Evolutionary conservation across 2,329 filamentous ascomycete species (phyloP).

Genomic region (Fusarium citri): DNA sequence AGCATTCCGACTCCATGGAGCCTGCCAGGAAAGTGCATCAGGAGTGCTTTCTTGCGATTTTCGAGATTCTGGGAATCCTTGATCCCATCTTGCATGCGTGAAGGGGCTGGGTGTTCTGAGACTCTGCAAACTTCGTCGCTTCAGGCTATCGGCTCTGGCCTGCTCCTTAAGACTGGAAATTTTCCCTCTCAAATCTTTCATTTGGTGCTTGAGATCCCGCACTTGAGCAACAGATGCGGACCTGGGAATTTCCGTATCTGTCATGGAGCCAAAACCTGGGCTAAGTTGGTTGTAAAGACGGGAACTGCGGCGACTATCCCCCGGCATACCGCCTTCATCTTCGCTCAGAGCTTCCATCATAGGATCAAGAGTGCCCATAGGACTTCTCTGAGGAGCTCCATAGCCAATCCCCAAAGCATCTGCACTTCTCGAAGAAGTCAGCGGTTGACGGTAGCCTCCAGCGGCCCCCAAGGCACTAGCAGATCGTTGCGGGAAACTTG

Average conservation of each 20-base stretch:
- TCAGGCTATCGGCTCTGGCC: conserved; percentile 81
- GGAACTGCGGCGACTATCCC: conserved; percentile 38
- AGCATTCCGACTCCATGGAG: conserved; percentile 26
- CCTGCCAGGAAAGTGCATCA: conserved; percentile 36
- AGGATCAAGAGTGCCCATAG: conserved; percentile 56
- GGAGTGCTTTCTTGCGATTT: conserved; percentile 33
- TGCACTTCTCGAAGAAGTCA: conserved; percentile 57
- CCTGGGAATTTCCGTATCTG: conserved; percentile 66
- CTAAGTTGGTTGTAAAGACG: conserved; percentile 55
- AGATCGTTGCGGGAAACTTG: conserved; percentile 64
- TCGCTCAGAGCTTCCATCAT: conserved; percentile 67
- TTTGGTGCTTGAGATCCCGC: conserved; percentile 81
- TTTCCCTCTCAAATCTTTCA: conserved; percentile 86
- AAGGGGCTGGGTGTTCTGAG: conserved; percentile 82
- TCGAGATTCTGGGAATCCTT: conserved; percentile 42
- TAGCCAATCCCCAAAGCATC: conserved; percentile 54
- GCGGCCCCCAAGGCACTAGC: conserved; percentile 72
- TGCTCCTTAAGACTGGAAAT: conserved; percentile 84
- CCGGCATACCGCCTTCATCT: conserved; percentile 55
- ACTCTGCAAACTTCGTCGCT: conserved; percentile 80
- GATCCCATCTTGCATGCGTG: conserved; percentile 69
- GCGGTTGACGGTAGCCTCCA: conserved; percentile 66
- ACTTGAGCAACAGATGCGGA: conserved; percentile 80
- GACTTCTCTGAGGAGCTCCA: conserved; percentile 51
- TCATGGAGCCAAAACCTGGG: conserved; percentile 57